Conservation (phyloP, 2,329 filamentous ascomycete genomes). For the Lomentospora prolificans region DNA sequence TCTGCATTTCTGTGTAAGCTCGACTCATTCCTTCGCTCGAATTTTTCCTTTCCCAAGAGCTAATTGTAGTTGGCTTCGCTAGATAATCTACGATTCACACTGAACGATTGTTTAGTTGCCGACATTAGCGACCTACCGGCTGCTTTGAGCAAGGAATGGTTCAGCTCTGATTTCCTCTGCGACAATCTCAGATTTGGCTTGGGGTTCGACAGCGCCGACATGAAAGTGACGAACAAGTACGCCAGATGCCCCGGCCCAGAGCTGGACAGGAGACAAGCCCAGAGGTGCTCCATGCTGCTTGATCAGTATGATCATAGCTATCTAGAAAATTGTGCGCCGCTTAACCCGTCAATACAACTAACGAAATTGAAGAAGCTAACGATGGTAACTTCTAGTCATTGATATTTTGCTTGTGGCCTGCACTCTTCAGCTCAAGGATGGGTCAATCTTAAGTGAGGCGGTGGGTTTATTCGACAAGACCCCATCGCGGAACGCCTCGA, state of each 20-base stretch:
- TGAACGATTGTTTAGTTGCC: conserved; percentile 35
- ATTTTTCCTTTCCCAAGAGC: not conserved
- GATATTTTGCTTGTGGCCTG: not conserved
- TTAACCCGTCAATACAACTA: not conserved
- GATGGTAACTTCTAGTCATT: not conserved
- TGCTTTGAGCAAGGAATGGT: conserved; percentile 26
- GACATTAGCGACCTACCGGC: conserved; percentile 16
- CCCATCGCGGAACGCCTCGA: too few relatives aligned
- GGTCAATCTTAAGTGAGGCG: not conserved
- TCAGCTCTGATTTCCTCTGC: conserved; percentile 31
- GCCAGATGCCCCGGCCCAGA: conserved; percentile 28
- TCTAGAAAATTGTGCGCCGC: conserved; percentile 36
- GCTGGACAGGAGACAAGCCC: conserved; percentile 13
- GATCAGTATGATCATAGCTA: conserved; percentile 28
- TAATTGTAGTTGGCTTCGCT: not conserved
- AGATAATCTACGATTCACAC: conserved; percentile 37
- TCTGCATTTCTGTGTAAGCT: conserved; percentile 30
- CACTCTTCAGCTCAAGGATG: not conserved
- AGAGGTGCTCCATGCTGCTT: conserved; percentile 19
- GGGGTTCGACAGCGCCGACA: conserved; percentile 20
- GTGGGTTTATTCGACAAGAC: too few relatives aligned
- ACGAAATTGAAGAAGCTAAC: not conserved
- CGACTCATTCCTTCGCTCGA: not conserved
- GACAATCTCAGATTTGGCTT: conserved; percentile 27
- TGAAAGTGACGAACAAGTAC: conserved; percentile 12